Evolutionary conservation across 495 filamentous ascomycete species (phyloP), one percentile per base, ranked within the genome.

Genomic region (Emericellopsis terricola): DNA sequence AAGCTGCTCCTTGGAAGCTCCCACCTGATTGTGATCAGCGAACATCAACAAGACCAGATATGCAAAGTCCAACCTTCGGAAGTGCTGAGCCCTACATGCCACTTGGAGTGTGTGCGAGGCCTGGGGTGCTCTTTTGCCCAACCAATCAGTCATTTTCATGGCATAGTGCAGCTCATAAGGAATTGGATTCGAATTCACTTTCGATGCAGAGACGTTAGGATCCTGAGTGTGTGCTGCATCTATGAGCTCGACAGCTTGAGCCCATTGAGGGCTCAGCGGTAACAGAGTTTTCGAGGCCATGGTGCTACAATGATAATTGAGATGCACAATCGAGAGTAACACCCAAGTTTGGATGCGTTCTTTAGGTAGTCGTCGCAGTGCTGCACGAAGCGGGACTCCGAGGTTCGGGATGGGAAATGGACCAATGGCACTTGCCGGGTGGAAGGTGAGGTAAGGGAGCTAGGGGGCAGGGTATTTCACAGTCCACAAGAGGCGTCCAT

Each of bases 161-260:
- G 81, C 78, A 47, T 87, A 86, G 59, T 78, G 68, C 2, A 85
- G 70, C 55, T 89, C 81, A 50, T 76, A 81, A 19, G 81, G 78
- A 10, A 69, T 34, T 26, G 53, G 41, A 7, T 39, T 29, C 24
- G 8, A 9, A 9, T 36, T 44, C 9, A 32, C 23, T 17, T 47
- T 38, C 28, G 56, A 54, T 26, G 63, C 43, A 31, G 45, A 36
- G 27, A 53, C 51, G 31, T 45, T 57, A 1, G 81, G 80, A 52
- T 89, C 81, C 38, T 64, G 50, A 38, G 66, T 51, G 56, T 89
- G 81, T 8, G 78, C 80, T 34, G 60, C 64, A 58, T 85, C 78
- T 53, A 89, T 83, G 30, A 65, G 55, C 23, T 53, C 41, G 32
- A 81, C 57, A 36, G 78, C 75, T 3, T n/a, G 8, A 6, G 9